A percentile compares a stretch with the other conserved stretches of the same genome.
phyloP scores from a whole-genome alignment of 345 rosid species.

The Microthlaspi erraticum region DNA sequence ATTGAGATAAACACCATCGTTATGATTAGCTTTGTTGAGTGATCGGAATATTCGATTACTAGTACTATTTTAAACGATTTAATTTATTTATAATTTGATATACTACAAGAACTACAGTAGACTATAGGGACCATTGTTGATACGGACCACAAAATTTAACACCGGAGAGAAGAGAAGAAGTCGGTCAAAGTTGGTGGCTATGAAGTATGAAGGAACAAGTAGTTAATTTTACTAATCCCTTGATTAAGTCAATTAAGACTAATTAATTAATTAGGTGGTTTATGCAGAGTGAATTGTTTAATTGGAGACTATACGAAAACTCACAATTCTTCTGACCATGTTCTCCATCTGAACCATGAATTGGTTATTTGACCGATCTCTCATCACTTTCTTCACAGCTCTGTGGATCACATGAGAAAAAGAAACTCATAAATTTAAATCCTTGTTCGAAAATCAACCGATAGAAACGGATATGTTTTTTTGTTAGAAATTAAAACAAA shows the following conservation, averaged over 20 bases:
- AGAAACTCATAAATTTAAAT: constrained; percentile 1
- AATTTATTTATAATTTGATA: neutral
- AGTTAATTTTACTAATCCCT: constrained; percentile 2
- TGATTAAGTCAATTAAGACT: neutral
- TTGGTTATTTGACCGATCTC: constrained; percentile 44
- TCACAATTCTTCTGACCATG: constrained; percentile 52
- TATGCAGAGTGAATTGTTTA: constrained; percentile 4
- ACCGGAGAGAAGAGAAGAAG: constrained; percentile 23
- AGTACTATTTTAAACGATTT: too few relatives aligned
- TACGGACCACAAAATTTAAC: constrained; percentile 21
- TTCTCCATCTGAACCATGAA: constrained; percentile 55
- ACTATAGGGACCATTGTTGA: constrained; percentile 24
- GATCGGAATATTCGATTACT: too few relatives aligned
- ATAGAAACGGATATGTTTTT: neutral
- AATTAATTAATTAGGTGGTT: neutral
- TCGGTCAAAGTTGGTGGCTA: constrained; percentile 43
- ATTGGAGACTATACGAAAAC: constrained; percentile 22
- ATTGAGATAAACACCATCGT: too few relatives aligned
- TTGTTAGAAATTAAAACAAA: neutral
- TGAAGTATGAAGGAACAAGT: neutral
- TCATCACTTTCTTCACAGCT: constrained; percentile 48
- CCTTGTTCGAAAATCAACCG: neutral
- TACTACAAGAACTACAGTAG: neutral
- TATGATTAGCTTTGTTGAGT: too few relatives aligned
- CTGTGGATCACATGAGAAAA: constrained; percentile 48